phyloP scores from a whole-genome alignment of 1,284 basidiomycete genomes.

The Ganoderma leucocontextum region DNA sequence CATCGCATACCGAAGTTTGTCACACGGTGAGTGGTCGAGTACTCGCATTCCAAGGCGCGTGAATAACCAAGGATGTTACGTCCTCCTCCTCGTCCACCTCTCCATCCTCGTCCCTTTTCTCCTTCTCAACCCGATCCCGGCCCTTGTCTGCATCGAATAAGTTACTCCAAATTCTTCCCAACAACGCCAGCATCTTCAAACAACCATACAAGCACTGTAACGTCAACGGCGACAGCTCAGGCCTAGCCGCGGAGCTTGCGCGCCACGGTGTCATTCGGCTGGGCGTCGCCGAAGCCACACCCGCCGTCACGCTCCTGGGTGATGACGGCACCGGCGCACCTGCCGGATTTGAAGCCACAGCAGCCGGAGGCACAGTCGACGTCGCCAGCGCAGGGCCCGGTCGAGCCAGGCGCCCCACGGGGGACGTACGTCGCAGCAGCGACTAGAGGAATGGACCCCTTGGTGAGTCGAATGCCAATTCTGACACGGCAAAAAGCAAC shows the following conservation, averaged over 20 bases:
- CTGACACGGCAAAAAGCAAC: neutral
- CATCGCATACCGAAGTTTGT: neutral
- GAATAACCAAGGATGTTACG: neutral
- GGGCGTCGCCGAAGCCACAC: conserved; percentile 24
- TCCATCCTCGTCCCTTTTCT: neutral
- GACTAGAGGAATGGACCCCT: conserved; percentile 2
- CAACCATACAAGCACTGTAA: conserved; percentile 11
- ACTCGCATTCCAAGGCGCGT: neutral
- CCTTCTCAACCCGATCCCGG: neutral
- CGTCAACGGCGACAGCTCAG: neutral
- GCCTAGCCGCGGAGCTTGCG: conserved; percentile 1
- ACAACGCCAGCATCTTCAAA: conserved; percentile 13
- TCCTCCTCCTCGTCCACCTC: neutral
- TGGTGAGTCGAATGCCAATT: neutral
- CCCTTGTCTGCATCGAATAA: conserved; percentile 12
- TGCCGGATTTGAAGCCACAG: conserved; percentile 25
- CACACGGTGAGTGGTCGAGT: neutral
- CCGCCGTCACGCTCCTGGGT: conserved; percentile 26
- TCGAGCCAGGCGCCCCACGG: conserved; percentile 14
- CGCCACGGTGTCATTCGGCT: conserved; percentile 22
- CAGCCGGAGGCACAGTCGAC: conserved; percentile 26
- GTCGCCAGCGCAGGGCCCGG: conserved; percentile 21
- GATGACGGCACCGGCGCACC: conserved; percentile 26
- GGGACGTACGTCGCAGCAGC: conserved; percentile 6
- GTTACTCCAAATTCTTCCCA: conserved; percentile 17